phyloP scores from a whole-genome alignment of 139 green algal genomes.

The Protoeuglena noctilucae region DNA sequence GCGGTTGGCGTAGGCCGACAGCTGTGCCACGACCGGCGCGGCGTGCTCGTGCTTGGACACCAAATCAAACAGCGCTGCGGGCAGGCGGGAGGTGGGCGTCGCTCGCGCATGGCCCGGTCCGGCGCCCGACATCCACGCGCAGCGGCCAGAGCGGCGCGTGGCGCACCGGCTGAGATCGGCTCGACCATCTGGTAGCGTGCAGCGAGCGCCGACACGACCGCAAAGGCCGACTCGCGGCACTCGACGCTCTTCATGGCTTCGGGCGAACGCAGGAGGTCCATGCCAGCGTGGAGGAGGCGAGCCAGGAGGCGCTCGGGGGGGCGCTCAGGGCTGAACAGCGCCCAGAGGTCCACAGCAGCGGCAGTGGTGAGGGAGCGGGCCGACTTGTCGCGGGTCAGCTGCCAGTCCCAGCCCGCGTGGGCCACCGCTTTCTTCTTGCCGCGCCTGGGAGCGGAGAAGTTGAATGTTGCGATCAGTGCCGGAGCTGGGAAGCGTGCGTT shows the following conservation, averaged over 20 bases:
- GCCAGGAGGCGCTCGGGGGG: slow-evolving; percentile 33
- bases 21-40: too few species aligned
- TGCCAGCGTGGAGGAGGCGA: slow-evolving; percentile 20
- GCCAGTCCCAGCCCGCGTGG: slow-evolving; percentile 39
- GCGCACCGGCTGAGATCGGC: not conserved
- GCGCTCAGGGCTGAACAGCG: slow-evolving; percentile 29
- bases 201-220: slow-evolving; percentile 14
- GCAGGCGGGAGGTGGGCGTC: not conserved
- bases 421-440: slow-evolving; percentile 19
- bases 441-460: not conserved
- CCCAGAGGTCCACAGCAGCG: slow-evolving; percentile 34
- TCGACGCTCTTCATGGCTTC: slow-evolving; percentile 12
- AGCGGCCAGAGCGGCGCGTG: slow-evolving; percentile 51
- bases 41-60: not conserved
- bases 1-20: too few species aligned
- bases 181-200: not conserved
- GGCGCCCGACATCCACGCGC: slow-evolving; percentile 36
- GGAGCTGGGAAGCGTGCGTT: slow-evolving; percentile 13
- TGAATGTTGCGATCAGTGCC: slow-evolving; percentile 28
- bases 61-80: not conserved
- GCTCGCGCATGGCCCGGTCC: slow-evolving; percentile 34
- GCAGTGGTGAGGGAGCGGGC: slow-evolving; percentile 22
- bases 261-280: slow-evolving; percentile 21
- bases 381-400: slow-evolving; percentile 19
- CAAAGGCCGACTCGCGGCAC: slow-evolving; percentile 8